Evolutionary conservation across 441 rosid genomes (phyloP).

Genomic region (Mallotus repandus): DNA sequence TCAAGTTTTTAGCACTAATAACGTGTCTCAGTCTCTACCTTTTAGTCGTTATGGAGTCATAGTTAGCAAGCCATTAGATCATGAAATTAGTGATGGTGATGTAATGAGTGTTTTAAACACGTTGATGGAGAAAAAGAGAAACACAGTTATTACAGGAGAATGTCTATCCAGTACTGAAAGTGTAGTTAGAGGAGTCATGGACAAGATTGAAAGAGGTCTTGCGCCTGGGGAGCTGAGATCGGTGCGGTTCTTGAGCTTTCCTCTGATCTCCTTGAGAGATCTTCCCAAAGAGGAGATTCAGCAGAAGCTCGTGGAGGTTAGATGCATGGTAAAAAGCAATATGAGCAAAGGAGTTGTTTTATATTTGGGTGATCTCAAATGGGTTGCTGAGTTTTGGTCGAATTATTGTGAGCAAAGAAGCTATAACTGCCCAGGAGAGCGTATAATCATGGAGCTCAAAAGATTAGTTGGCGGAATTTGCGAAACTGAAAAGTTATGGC

Average conservation of each 20-base stretch:
- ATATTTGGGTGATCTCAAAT: constrained; percentile 64
- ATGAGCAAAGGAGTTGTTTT: constrained; percentile 48
- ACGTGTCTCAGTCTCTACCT: constrained; percentile 29
- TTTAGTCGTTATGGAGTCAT: constrained; percentile 26
- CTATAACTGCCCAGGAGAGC: constrained; percentile 41
- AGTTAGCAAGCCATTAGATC: constrained; percentile 31
- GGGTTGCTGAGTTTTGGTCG: constrained; percentile 64
- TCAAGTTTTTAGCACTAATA: constrained; percentile 20
- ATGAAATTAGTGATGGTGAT: constrained; percentile 34
- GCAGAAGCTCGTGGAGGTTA: constrained; percentile 52
- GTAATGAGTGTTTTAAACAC: constrained; percentile 43
- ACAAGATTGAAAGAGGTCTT: constrained; percentile 48
- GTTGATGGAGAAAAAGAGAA: constrained; percentile 42
- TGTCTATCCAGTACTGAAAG: constrained; percentile 38
- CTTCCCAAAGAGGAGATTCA: constrained; percentile 53
- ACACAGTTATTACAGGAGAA: constrained; percentile 57
- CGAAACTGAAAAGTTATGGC: constrained; percentile 46
- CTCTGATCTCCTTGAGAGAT: constrained; percentile 46
- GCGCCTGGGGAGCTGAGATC: constrained; percentile 47
- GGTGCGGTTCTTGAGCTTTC: constrained; percentile 48
- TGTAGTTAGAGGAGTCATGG: constrained; percentile 48
- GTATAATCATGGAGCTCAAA: constrained; percentile 54
- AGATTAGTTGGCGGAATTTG: constrained; percentile 41
- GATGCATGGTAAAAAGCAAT: constrained; percentile 42
- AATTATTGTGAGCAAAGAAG: constrained; percentile 43